Evolutionary conservation across 805 yeast genomes (phyloP).

Genomic region (Ogataea pignaliae): DNA sequence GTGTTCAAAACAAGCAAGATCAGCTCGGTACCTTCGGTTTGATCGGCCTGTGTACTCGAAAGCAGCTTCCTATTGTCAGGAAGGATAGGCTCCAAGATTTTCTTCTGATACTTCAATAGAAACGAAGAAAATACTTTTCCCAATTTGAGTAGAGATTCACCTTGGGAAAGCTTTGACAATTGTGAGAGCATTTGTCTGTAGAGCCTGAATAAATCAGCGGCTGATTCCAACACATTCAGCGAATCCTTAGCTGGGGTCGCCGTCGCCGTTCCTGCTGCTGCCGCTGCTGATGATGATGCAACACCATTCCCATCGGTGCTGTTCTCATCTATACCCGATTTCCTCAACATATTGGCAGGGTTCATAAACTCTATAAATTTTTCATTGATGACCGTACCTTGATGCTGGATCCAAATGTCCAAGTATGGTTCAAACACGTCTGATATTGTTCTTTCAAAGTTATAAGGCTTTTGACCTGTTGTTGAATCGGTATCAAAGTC

Average conservation of each 20-base stretch:
- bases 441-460: slow-evolving; percentile 44
- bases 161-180: slow-evolving; percentile 54
- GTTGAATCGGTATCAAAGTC: slow-evolving; percentile 29
- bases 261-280: neutral
- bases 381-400: slow-evolving; percentile 57
- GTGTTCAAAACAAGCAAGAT: slow-evolving; percentile 77
- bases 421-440: slow-evolving; percentile 81
- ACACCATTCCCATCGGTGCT: slow-evolving; percentile 26
- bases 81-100: slow-evolving; percentile 44
- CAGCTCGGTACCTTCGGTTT: slow-evolving; percentile 59
- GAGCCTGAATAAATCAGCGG: slow-evolving; percentile 78
- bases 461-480: slow-evolving; percentile 3
- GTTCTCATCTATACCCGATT: slow-evolving; percentile 28
- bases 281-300: slow-evolving; percentile 5
- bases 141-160: slow-evolving; percentile 46
- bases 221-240: slow-evolving; percentile 73
- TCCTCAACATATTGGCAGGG: slow-evolving; percentile 47
- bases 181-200: slow-evolving; percentile 73
- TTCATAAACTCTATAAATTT: slow-evolving; percentile 64
- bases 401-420: slow-evolving; percentile 81
- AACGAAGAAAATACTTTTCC: slow-evolving; percentile 60
- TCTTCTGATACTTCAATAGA: slow-evolving; percentile 53
- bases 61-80: slow-evolving; percentile 33
- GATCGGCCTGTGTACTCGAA: slow-evolving; percentile 31
- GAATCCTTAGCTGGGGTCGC: slow-evolving; percentile 22